These are phyloP conservation scores for Candida caryicola DNA, from an alignment of 805 yeast genomes.

Conservation along the genomic window DNA sequence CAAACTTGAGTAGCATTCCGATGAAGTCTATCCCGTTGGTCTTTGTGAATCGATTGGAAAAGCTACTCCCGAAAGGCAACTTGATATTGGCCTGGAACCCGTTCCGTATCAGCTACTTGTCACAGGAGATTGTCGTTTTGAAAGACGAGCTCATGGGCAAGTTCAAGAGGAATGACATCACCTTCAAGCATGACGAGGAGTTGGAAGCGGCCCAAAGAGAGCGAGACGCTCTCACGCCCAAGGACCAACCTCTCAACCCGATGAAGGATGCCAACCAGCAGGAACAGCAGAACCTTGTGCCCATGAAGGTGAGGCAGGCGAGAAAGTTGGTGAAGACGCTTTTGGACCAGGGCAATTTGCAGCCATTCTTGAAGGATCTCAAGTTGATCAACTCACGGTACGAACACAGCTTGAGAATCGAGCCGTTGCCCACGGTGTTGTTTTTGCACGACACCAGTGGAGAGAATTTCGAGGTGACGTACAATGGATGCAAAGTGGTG, in stretches of 20 bases:
- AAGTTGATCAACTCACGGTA: constrained; percentile 68
- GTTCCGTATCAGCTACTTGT: constrained; percentile 66
- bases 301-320: constrained; percentile 54
- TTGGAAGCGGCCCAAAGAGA: constrained; percentile 24
- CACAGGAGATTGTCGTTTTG: constrained; percentile 76
- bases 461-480: constrained; percentile 69
- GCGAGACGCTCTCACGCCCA: constrained; percentile 10
- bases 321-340: constrained; percentile 75
- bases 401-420: constrained; percentile 65
- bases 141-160: constrained; percentile 73
- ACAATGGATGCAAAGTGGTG: constrained; percentile 76
- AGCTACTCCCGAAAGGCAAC: constrained; percentile 45
- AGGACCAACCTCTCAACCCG: constrained; percentile 20
- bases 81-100: constrained; percentile 65
- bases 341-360: constrained; percentile 81
- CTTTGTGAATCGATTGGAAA: constrained; percentile 65
- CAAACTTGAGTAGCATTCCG: constrained; percentile 48
- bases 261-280: constrained; percentile 17
- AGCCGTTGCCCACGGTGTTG: constrained; percentile 70
- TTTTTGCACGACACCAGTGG: constrained; percentile 70
- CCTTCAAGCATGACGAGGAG: constrained; percentile 44
- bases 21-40: constrained; percentile 66
- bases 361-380: constrained; percentile 66
- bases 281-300: constrained; percentile 19
- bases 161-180: constrained; percentile 66